Conservation (phyloP, 2,329 filamentous ascomycete species). For the Pseudovirgaria hyperparasitica region DNA sequence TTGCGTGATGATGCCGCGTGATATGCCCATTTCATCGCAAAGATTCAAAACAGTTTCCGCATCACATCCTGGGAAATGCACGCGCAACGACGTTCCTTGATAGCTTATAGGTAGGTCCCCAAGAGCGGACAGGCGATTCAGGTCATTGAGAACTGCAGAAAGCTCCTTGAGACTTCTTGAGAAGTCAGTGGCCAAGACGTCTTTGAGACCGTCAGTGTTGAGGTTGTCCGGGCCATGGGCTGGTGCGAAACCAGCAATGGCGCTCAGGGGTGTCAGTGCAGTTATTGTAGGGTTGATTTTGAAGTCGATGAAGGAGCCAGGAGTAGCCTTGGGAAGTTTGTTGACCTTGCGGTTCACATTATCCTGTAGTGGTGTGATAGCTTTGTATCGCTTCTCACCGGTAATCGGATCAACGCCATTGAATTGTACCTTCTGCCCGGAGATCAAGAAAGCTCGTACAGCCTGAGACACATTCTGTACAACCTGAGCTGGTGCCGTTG, state of each 20-base stretch:
- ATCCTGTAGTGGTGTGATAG: slow-evolving; percentile 63
- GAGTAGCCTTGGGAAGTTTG: slow-evolving; percentile 40
- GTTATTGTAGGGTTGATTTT: slow-evolving; percentile 79
- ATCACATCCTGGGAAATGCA: slow-evolving; percentile 88
- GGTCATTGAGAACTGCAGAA: slow-evolving; percentile 63
- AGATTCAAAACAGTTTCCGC: slow-evolving; percentile 67
- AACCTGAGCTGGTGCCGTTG: slow-evolving; percentile 76
- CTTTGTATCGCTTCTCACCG: slow-evolving; percentile 68
- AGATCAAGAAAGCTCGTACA: slow-evolving; percentile 83
- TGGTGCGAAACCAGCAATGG: slow-evolving; percentile 40
- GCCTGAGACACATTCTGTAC: slow-evolving; percentile 92
- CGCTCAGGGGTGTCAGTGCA: slow-evolving; percentile 61
- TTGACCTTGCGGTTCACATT: slow-evolving; percentile 57
- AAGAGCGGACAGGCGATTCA: slow-evolving; percentile 61
- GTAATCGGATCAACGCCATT: slow-evolving; percentile 56
- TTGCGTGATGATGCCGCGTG: slow-evolving; percentile 64
- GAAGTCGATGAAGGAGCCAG: slow-evolving; percentile 84
- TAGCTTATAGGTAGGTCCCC: slow-evolving; percentile 76
- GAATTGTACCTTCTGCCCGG: slow-evolving; percentile 76
- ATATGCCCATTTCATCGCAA: slow-evolving; percentile 77
- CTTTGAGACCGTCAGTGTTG: slow-evolving; percentile 72
- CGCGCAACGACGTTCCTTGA: slow-evolving; percentile 54
- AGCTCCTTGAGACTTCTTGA: slow-evolving; percentile 75
- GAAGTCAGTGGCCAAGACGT: slow-evolving; percentile 79
- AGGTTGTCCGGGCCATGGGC: slow-evolving; percentile 43